Evolutionary conservation across 352 stramenopile species (phyloP).

Genomic region (Globisporangium uncinulatum): DNA sequence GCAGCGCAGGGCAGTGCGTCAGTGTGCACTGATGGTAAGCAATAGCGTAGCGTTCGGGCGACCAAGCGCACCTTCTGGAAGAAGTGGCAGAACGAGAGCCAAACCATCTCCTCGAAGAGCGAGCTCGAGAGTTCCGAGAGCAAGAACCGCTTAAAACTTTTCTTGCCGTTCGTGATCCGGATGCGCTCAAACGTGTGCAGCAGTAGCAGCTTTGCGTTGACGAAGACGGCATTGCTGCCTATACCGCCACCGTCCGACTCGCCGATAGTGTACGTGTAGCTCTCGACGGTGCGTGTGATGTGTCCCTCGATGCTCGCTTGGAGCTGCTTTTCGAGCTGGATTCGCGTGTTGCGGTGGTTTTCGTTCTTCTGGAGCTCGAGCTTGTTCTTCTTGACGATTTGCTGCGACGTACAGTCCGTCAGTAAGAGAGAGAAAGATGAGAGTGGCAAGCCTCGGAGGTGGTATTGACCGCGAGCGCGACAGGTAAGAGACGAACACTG

Average conservation of each 20-base stretch:
- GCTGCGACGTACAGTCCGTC: slow-evolving; percentile 17
- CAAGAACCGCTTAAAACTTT: slow-evolving; percentile 82
- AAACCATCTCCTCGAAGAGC: slow-evolving; percentile 87
- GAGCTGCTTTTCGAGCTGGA: slow-evolving; percentile 83
- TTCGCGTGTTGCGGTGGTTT: slow-evolving; percentile 61
- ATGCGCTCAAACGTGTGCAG: slow-evolving; percentile 82
- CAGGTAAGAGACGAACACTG: not conserved
- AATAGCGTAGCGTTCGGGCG: not conserved
- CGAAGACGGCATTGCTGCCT: slow-evolving; percentile 25
- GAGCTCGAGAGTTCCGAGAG: slow-evolving; percentile 67
- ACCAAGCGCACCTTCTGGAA: slow-evolving; percentile 56
- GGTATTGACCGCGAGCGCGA: not conserved
- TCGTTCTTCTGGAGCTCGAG: slow-evolving; percentile 72
- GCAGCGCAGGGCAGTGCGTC: not conserved
- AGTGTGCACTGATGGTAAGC: not conserved
- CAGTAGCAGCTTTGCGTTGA: slow-evolving; percentile 84
- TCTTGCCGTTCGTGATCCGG: slow-evolving; percentile 59
- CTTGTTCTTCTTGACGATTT: slow-evolving; percentile 82
- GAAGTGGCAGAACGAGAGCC: slow-evolving; percentile 86
- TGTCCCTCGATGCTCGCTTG: slow-evolving; percentile 85
- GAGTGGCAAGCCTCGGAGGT: not conserved
- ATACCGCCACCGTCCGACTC: slow-evolving; percentile 6
- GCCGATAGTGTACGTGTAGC: slow-evolving; percentile 35
- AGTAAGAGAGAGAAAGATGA: not conserved
- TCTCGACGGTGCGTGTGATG: slow-evolving; percentile 83